phyloP scores from a whole-genome alignment of 1,284 basidiomycete genomes.

The Volvariella surrecta region DNA sequence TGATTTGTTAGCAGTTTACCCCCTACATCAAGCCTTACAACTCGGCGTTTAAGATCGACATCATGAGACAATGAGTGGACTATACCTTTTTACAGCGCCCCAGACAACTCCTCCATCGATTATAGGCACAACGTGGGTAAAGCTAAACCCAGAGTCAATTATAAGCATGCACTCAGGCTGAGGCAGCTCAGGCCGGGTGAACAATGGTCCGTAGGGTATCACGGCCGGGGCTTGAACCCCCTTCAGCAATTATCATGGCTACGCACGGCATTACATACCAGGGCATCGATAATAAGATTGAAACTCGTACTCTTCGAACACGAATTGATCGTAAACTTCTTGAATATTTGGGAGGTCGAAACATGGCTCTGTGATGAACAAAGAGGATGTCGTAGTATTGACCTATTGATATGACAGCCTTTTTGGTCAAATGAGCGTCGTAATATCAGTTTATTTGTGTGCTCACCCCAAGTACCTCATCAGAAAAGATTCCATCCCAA shows the following conservation, averaged over 20 bases:
- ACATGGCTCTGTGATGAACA: constrained; percentile 89
- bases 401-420: constrained; percentile 35
- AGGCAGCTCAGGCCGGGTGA: constrained; percentile 34
- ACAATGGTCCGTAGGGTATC: constrained; percentile 64
- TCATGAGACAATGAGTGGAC: constrained; percentile 10
- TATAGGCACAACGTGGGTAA: constrained; percentile 87
- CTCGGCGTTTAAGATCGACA: constrained; percentile 11
- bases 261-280: constrained; percentile 43
- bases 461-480: constrained; percentile 59
- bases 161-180: constrained; percentile 75
- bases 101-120: constrained; percentile 68
- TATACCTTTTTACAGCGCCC: constrained; percentile 73
- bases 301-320: constrained; percentile 96
- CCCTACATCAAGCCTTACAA: constrained; percentile 77
- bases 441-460: constrained; percentile 2
- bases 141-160: constrained; percentile 89
- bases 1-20: constrained; percentile 94
- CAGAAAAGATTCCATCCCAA: constrained; percentile 82
- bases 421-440: constrained; percentile 3
- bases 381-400: constrained; percentile 59
- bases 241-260: constrained; percentile 1
- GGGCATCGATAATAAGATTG: constrained; percentile 73
- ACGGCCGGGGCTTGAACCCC: constrained; percentile 63
- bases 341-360: constrained; percentile 90
- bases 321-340: constrained; percentile 87